Evolutionary conservation across 2,329 filamentous ascomycete genomes (phyloP), one percentile per base, ranked within the genome.

Genomic region (Coniochaeta sp.): DNA sequence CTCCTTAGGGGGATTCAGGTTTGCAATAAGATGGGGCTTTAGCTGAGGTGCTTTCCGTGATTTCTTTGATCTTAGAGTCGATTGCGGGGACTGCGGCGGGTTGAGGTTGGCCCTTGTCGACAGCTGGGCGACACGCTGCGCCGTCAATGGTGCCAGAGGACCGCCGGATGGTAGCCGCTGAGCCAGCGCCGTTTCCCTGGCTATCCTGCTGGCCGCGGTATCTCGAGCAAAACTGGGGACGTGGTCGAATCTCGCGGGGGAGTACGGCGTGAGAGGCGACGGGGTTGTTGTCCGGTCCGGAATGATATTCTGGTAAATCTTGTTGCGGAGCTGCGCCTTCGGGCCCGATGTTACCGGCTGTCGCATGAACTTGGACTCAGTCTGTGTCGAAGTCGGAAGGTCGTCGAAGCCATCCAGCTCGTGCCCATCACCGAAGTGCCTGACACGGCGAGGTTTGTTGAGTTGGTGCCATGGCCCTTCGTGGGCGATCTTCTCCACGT

Each of bases 401-500:
- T 99, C 95, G 71, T 99, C 95, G 71, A 99, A 98, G 2, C 84
- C 87, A 66, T 98, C 93, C 36, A 99, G 81, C 73, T 99, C 95
- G 62, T 89, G 89, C 17, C 95, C 95, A 72, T 97, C 91, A 14
- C 95, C 95, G 75, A 96, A 99, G 67, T 90, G 86, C 54, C 87
- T 83, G 62, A 81, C 79, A 44, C 86, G 81, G 38, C 84, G 81
- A 3, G 91, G 91, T 71, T 88, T 89, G 63, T 84, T 93, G 61
- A 96, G 76, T 55, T 89, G 87, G 65, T 89, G 85, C 78, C 80
- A 84, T 5, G 76, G 75, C 42, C 80, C 80, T 55, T 81, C 81
- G 44, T 73, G 69, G 10, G 71, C 70, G 55, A 72, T 65, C 65
- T 74, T 76, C 60, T 77, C 75, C 3, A 65, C 65, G 55, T 72